Base-by-base conservation (phyloP, 768 basidiomycete genomes). In the Xerocomus potaroensis region DNA sequence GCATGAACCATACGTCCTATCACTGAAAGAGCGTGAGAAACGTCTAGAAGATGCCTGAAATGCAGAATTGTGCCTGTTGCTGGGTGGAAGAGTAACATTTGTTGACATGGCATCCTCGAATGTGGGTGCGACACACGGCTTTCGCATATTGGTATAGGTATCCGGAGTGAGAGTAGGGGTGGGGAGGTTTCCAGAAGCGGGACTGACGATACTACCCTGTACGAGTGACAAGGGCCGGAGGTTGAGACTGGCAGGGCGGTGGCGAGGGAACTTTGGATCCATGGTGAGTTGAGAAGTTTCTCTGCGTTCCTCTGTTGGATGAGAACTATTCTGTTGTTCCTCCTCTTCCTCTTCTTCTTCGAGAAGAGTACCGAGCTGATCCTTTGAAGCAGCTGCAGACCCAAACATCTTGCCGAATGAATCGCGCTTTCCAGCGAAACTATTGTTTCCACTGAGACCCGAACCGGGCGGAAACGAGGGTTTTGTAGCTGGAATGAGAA, bases 291-390 rank as follows among this genome's bases (percentile, higher is more conserved):
- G 58, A 19, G 67, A 60, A 34, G 61, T 6, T n/a, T 47, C 47
- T 15, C 49, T 45, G 18, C 27, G 29, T 42, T 56, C 47, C 27
- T 49, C 38, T 11, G 11, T 24, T 16, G 31, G 23, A 19, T 10
- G 16, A 57, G 23, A 60, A 22, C 44, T 81, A 2, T 83, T 82
- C 37, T 87, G 85, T 36, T 87, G 87, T 47, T 90, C 87, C 3
- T 86, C 85, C 21, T 91, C 90, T 33, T 91, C 91, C 41, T 93
- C 89, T 43, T 91, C 90, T 46, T 92, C 91, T 58, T 91, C 90
- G 26, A 92, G 69, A 23, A 91, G 73, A 15, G 89, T 91, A 49
- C 80, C 78, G 10, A 91, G 74, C 55, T 84, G 79, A 62, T 91
- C 89, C 62, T 88, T 90, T 42, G 81, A 74, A 10, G 78, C 77